Evolutionary conservation across 177 flowering plant species (phyloP), one percentile per base, ranked within the genome.

Genomic region (Vitis hybrid): DNA sequence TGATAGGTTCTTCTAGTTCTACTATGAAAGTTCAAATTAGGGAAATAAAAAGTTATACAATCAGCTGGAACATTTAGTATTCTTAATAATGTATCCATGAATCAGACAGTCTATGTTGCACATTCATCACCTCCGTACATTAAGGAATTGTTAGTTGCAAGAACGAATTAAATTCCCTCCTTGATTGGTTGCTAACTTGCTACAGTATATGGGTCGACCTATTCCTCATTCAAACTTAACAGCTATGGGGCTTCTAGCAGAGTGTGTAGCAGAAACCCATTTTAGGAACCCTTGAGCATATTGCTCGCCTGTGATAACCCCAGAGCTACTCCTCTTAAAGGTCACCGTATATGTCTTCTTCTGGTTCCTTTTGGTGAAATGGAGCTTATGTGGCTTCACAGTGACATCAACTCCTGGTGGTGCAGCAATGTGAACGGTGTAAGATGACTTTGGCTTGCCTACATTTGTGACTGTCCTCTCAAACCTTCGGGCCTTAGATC

Each of bases 381-480:
- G 8, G 8, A 85, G 70, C 58, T n/a, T 56, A 0, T 1, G 1
- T 0, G 88, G 86, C 0, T 59, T 45, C 7, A 83, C 84, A 9
- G 0, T 64, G 8, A 87, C 77, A 3, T 69, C 55, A 0, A 82
- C 77, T 1, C 86, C 80, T 6, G n/a, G 18, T 3, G 82, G 84
- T 3, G 58, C 65, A 8, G 17, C 34, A 2, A 82, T 40, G 34
- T 65, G 14, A 12, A 52, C 62, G 0, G 14, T n/a, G 56, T 85
- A 87, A 12, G 72, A 5, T 34, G 82, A 79, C 6, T 26, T 55
- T 11, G 73, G 72, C 8, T 59, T 70, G 9, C 87, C 88, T 11
- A 84, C 89, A 64, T 87, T 85, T 17, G 86, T 85, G 1, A 84
- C 78, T 18, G 81, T 81, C 73, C 89, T 79, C 3, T 72, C 74